These are phyloP conservation scores for Solanum chmielewskii DNA, from an alignment of 257 asterid genomes.

Conservation along the genomic window DNA sequence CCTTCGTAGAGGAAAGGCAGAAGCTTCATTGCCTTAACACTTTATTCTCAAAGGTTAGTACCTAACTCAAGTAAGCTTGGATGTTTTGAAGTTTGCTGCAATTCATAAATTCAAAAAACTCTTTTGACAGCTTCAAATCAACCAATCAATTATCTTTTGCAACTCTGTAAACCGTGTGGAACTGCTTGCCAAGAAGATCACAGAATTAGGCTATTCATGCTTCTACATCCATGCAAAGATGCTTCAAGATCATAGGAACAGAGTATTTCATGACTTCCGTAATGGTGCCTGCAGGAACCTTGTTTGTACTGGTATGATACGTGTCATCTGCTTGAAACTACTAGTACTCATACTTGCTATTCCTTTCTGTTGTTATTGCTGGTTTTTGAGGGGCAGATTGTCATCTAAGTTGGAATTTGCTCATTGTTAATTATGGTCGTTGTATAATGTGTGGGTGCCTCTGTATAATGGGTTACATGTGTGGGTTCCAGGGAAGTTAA, in stretches of 20 bases:
- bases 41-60: slow-evolving; percentile 63
- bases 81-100: neutral
- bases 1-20: slow-evolving; percentile 92
- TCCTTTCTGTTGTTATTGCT: neutral
- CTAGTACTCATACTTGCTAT: neutral
- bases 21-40: slow-evolving; percentile 90
- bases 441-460: neutral
- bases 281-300: slow-evolving; percentile 96
- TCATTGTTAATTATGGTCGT: neutral
- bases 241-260: slow-evolving; percentile 93
- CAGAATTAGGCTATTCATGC: slow-evolving; percentile 91
- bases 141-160: slow-evolving; percentile 88
- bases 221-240: slow-evolving; percentile 96
- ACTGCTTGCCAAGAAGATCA: slow-evolving; percentile 88
- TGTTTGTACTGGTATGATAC: slow-evolving; percentile 74
- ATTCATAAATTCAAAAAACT: neutral
- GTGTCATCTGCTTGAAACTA: neutral
- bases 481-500: neutral
- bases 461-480: neutral
- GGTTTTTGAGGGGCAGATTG: neutral
- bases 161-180: slow-evolving; percentile 94
- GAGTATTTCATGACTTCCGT: slow-evolving; percentile 91
- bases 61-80: neutral
- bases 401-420: neutral
- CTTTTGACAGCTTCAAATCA: slow-evolving; percentile 77